Conservation (phyloP, 202 grass and related monocot genomes). For the Panicum hallii region DNA sequence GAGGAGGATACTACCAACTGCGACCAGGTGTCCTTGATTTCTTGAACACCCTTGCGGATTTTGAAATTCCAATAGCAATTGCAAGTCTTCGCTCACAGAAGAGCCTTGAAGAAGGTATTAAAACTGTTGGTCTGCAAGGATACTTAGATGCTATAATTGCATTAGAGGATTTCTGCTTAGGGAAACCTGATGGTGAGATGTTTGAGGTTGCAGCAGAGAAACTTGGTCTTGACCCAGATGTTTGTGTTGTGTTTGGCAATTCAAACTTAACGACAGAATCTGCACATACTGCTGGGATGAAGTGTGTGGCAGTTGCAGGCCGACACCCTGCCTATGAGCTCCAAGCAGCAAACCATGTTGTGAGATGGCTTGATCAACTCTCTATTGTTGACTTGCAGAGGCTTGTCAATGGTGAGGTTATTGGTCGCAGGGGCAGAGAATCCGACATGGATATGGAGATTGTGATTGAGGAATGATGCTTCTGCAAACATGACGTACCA, state of each 20-base stretch:
- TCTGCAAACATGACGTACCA: background rate
- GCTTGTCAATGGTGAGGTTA: constrained; percentile 52
- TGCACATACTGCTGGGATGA: constrained; percentile 73
- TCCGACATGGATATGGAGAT: constrained; percentile 79
- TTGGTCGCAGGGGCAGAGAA: constrained; percentile 52
- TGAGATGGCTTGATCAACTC: constrained; percentile 85
- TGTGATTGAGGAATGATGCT: constrained; percentile 65
- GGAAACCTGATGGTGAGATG: constrained; percentile 72
- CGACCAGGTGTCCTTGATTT: constrained; percentile 63
- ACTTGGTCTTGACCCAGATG: constrained; percentile 64
- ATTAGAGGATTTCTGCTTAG: constrained; percentile 64
- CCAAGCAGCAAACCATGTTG: constrained; percentile 68
- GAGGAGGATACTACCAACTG: constrained; percentile 50
- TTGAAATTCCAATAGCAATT: constrained; percentile 65
- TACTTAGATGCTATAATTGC: constrained; percentile 70
- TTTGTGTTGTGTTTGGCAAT: constrained; percentile 80
- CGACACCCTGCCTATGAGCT: constrained; percentile 68
- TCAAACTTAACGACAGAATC: constrained; percentile 58
- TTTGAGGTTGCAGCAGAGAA: constrained; percentile 63
- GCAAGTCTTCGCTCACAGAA: constrained; percentile 40
- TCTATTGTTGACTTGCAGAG: constrained; percentile 63
- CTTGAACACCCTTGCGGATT: constrained; percentile 65
- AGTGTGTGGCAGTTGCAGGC: constrained; percentile 75
- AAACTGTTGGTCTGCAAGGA: constrained; percentile 65
- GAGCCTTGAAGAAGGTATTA: constrained; percentile 67